Conservation (phyloP, 202 grass and related monocot genomes). For the Zoysia matrella region DNA sequence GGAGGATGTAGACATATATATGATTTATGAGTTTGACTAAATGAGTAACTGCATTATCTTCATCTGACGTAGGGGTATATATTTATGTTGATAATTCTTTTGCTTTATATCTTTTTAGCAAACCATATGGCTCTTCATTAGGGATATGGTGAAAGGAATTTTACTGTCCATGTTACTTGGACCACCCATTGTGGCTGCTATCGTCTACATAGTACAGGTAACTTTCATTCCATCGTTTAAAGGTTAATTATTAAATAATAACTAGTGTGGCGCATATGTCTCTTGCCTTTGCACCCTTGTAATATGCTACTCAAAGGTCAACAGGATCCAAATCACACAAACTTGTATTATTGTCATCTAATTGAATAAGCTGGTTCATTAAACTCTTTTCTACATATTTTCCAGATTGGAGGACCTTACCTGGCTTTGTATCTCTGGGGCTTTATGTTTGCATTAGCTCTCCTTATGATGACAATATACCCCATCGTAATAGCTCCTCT, state of each 20-base stretch:
- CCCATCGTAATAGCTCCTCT: constrained; percentile 94
- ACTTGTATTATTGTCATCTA: neutral
- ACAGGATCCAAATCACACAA: neutral
- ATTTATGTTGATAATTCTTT: constrained; percentile 33
- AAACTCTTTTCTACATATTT: constrained; percentile 34
- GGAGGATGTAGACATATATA: too few species aligned
- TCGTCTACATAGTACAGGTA: constrained; percentile 98
- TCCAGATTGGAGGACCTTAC: constrained; percentile 97
- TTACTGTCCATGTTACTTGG: constrained; percentile 79
- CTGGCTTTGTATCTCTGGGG: constrained; percentile 97
- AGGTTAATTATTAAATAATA: constrained; percentile 30
- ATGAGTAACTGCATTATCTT: constrained; percentile 7
- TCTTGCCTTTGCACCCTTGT: too few species aligned
- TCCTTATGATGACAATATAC: constrained; percentile 97
- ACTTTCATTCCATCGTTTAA: constrained; percentile 14
- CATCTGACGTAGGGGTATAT: neutral
- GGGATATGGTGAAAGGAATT: constrained; percentile 94
- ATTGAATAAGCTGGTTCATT: constrained; percentile 10
- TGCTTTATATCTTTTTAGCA: constrained; percentile 60
- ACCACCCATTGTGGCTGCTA: constrained; percentile 89
- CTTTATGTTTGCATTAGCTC: constrained; percentile 91
- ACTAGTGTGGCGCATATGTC: neutral
- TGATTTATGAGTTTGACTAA: neutral
- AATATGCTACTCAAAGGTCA: neutral
- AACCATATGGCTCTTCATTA: constrained; percentile 94